Evolutionary conservation across 2,329 filamentous ascomycete species (phyloP), one percentile per base, ranked within the genome.

Genomic region (Hirsutella thompsonii): DNA sequence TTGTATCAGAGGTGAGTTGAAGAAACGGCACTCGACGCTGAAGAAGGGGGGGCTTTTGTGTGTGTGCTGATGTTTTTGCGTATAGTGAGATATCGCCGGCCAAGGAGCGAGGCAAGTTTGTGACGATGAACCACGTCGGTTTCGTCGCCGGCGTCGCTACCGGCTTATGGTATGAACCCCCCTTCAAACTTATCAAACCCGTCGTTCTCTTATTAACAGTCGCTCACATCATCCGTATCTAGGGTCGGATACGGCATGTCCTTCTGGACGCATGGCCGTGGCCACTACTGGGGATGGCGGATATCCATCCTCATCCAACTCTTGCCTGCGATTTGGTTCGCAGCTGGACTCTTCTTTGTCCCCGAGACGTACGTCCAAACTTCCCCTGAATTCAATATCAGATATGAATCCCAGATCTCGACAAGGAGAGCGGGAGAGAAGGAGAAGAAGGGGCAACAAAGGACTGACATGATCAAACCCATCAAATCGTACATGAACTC

Each of bases 91-190:
- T 77, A 18, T 62, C 72, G 0, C 72, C 73, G 0, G 69, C 72
- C 0, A 62, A 59, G 11, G 60, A 74, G 42, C 62, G 74, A 8
- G 74, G 74, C 3, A 64, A 64, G 44, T 72, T 72, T 43, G 72
- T 78, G 1, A 71, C 76, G 9, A 63, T 77, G 55, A 77, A 77
- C 48, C 74, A 78, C 40, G 63, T 76, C 36, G 74, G 74, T 3
- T 69, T 78, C 43, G 67, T 77, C 20, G 62, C 64, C 2, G 74
- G 74, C 3, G 54, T 76, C 6, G 70, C 72, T 1, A 49, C 52
- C 5, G 73, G 72, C 0, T 72, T 76, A 42, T 76, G 73, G 72
- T 75, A 54, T 29, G 59, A 36, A 4, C 32, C 26, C 19, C 3
- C 29, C 8, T 14, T n/a, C n/a, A 5, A 8, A 33, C n/a, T 3